Evolutionary conservation across 2,329 filamentous ascomycete species (phyloP).

Genomic region (Paracoccidioides brasiliensis): DNA sequence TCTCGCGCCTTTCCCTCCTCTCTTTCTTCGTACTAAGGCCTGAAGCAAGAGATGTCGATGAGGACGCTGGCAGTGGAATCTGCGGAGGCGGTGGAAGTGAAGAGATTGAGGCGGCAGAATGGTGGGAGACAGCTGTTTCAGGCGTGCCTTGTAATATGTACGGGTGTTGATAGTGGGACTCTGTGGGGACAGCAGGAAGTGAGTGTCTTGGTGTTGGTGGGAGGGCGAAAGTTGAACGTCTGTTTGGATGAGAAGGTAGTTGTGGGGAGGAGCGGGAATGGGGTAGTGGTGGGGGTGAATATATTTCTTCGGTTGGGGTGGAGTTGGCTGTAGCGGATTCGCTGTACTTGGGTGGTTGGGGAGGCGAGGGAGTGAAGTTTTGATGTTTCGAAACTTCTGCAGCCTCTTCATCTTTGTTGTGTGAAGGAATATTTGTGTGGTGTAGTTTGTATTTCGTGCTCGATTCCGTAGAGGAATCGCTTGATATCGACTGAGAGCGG

Average conservation of each 20-base stretch:
- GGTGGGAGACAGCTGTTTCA: neutral
- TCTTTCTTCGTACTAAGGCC: neutral
- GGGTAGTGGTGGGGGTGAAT: neutral
- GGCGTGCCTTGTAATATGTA: neutral
- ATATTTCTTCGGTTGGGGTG: neutral
- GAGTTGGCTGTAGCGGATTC: neutral
- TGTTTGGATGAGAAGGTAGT: neutral
- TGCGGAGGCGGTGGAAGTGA: neutral
- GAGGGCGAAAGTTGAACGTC: neutral
- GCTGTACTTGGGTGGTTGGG: neutral
- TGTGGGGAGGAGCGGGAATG: neutral
- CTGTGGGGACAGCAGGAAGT: neutral
- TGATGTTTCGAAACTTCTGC: neutral
- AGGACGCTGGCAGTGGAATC: neutral
- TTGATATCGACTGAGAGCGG: neutral
- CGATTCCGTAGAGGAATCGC: neutral
- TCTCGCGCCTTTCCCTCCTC: neutral
- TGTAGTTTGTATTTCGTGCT: neutral
- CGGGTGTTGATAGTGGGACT: neutral
- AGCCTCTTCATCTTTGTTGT: slow-evolving; percentile 5
- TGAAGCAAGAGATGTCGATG: neutral
- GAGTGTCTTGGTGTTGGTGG: neutral
- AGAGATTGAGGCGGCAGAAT: neutral
- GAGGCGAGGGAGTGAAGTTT: neutral
- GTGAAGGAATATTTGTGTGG: slow-evolving; percentile 2